A percentile compares a stretch with the other conserved stretches of the same genome.
These are phyloP conservation scores for Schizochytrium sp. DNA, from an alignment of 108 stramenopile genomes.

Conservation along the genomic window DNA sequence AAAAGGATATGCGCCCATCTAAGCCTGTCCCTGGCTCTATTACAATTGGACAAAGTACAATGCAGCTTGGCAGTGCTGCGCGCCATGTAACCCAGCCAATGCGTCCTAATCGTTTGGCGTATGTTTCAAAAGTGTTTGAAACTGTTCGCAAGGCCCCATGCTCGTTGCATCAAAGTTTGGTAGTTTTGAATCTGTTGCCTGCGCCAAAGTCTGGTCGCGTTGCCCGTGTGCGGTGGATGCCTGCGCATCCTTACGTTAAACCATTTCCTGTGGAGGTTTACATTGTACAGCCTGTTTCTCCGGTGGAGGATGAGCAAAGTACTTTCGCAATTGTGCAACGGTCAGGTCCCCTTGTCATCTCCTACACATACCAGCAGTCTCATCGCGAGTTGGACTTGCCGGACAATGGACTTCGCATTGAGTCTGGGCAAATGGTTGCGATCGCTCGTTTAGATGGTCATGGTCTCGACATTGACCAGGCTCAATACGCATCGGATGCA, in stretches of 20 bases:
- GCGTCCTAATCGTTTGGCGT: neutral
- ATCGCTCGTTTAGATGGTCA: conserved; percentile 18
- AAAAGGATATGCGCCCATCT: neutral
- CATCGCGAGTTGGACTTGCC: neutral
- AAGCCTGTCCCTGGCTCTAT: neutral
- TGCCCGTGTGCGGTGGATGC: conserved; percentile 33
- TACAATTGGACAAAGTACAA: neutral
- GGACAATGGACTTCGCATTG: neutral
- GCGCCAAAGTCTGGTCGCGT: conserved; percentile 10
- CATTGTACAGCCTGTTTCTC: neutral
- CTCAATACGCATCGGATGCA: neutral
- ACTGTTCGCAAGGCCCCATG: neutral
- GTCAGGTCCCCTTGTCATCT: neutral
- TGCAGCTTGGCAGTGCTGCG: conserved; percentile 18
- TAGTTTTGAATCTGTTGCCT: conserved; percentile 7
- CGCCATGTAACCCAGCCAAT: neutral
- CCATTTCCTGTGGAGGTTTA: neutral
- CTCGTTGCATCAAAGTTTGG: neutral
- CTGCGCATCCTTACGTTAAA: conserved; percentile 9
- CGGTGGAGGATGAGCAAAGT: neutral
- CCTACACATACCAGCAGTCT: neutral
- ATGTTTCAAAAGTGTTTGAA: neutral
- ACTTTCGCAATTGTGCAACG: neutral
- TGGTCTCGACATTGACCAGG: conserved; percentile 37
- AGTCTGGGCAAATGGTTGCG: neutral